These are phyloP conservation scores for Naematelia encephala DNA, from an alignment of 768 basidiomycete species.

Conservation along the genomic window DNA sequence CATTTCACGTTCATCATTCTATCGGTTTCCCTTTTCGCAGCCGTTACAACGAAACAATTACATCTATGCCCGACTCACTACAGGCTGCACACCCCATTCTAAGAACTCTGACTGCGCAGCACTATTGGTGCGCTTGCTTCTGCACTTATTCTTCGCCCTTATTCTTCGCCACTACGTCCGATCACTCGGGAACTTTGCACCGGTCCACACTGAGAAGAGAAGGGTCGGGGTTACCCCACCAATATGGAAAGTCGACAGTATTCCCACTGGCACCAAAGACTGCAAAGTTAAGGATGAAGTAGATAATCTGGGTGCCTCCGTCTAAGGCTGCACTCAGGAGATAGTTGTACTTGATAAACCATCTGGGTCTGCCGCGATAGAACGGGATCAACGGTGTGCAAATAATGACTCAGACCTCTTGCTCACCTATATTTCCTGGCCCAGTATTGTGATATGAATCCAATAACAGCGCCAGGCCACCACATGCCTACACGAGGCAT, in stretches of 20 bases:
- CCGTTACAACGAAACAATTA: too few relatives aligned
- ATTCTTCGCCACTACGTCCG: too few relatives aligned
- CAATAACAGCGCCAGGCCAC: constrained; percentile 57
- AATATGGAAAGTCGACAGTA: constrained; percentile 55
- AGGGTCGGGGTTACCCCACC: constrained; percentile 52
- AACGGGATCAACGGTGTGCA: background rate
- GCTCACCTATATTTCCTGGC: constrained; percentile 50
- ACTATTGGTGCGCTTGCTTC: too few relatives aligned
- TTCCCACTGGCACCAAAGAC: constrained; percentile 55
- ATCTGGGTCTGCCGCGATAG: constrained; percentile 60
- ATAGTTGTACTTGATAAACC: constrained; percentile 58
- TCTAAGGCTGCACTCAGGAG: constrained; percentile 63
- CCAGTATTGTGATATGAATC: constrained; percentile 62
- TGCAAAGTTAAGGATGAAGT: constrained; percentile 56
- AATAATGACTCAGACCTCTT: background rate
- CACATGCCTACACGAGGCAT: constrained; percentile 39
- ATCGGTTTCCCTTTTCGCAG: too few relatives aligned
- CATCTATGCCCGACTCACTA: too few relatives aligned
- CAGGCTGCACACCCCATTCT: too few relatives aligned
- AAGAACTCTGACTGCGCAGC: too few relatives aligned
- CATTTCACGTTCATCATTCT: too few relatives aligned
- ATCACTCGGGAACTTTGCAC: constrained; percentile 23
- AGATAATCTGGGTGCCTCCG: constrained; percentile 63
- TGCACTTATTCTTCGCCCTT: too few relatives aligned
- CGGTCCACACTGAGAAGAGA: constrained; percentile 25